These are phyloP conservation scores for Phytophthora sojae DNA, from an alignment of 352 stramenopile genomes.

Conservation along the genomic window DNA sequence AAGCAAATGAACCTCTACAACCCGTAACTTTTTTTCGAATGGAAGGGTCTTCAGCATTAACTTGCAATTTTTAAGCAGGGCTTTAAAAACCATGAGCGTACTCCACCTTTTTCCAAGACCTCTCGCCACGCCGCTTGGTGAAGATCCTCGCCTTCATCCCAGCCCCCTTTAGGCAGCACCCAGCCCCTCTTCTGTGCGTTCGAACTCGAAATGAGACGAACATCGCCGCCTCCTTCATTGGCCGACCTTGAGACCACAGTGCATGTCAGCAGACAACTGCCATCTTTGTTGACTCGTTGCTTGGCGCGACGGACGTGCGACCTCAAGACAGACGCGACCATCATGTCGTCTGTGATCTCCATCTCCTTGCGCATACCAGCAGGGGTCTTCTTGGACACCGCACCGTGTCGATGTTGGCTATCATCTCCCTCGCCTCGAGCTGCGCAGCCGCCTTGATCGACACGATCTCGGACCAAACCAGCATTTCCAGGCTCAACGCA, in stretches of 20 bases:
- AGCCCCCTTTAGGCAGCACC: constrained; percentile 30
- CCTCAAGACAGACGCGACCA: not conserved
- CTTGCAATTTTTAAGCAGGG: not conserved
- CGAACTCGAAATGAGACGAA: constrained; percentile 31
- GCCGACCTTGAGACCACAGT: not conserved
- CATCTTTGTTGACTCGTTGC: not conserved
- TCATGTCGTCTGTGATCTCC: not conserved
- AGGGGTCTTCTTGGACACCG: not conserved
- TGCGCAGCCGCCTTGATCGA: no score
- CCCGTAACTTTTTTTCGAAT: not conserved
- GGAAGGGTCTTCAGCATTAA: no score
- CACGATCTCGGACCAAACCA: no score
- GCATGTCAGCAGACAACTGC: not conserved
- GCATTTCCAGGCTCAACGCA: no score
- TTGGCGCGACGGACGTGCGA: not conserved
- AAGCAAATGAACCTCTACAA: not conserved
- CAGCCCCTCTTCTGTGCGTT: constrained; percentile 21
- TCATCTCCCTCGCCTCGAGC: no score
- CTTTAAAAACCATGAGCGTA: not conserved
- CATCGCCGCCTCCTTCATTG: not conserved
- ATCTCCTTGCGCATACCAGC: not conserved
- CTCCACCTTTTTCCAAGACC: constrained; percentile 30
- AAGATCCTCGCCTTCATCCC: constrained; percentile 15
- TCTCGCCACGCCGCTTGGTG: constrained; percentile 11
- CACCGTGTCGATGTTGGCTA: no score